Evolutionary conservation across 2,329 filamentous ascomycete species (phyloP).

Genomic region (Colletotrichum phormii): DNA sequence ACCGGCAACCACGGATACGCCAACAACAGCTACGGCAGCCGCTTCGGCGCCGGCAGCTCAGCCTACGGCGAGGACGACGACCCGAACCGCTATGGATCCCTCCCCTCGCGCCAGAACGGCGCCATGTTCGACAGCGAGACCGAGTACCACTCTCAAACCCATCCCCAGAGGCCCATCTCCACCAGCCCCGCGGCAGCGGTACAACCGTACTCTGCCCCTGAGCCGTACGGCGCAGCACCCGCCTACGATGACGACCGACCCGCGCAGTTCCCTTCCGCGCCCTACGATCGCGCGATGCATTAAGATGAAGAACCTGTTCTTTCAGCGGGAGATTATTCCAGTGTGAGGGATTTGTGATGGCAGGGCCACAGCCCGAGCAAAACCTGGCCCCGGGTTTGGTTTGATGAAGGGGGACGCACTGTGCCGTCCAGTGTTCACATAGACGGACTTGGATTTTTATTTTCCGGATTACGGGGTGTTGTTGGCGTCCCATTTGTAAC

Average conservation of each 20-base stretch:
- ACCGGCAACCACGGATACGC: constrained; percentile 47
- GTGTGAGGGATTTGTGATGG: background rate
- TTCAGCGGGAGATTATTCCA: background rate
- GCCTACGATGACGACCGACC: constrained; percentile 55
- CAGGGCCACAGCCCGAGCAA: constrained; percentile 3
- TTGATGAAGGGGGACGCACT: background rate
- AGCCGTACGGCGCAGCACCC: constrained; percentile 50
- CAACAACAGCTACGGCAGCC: constrained; percentile 49
- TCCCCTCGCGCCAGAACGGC: constrained; percentile 48
- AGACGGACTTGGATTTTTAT: constrained; percentile 33
- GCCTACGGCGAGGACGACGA: constrained; percentile 50
- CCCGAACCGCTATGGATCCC: constrained; percentile 52
- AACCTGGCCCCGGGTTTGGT: background rate
- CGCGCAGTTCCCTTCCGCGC: constrained; percentile 66
- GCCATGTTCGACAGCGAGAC: constrained; percentile 63
- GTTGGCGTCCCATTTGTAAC: constrained; percentile 41
- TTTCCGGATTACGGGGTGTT: constrained; percentile 38
- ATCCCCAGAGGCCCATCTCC: constrained; percentile 48
- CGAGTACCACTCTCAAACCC: constrained; percentile 58
- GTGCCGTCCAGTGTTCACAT: constrained; percentile 29
- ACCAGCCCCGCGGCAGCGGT: constrained; percentile 43
- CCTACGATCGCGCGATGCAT: constrained; percentile 61
- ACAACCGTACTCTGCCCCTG: constrained; percentile 37
- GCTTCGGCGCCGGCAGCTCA: constrained; percentile 41
- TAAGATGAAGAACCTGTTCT: background rate